Evolutionary conservation across 176 grass and related monocot genomes (phyloP), one percentile per base, ranked within the genome.

Genomic region (Coix lacrymajobi): DNA sequence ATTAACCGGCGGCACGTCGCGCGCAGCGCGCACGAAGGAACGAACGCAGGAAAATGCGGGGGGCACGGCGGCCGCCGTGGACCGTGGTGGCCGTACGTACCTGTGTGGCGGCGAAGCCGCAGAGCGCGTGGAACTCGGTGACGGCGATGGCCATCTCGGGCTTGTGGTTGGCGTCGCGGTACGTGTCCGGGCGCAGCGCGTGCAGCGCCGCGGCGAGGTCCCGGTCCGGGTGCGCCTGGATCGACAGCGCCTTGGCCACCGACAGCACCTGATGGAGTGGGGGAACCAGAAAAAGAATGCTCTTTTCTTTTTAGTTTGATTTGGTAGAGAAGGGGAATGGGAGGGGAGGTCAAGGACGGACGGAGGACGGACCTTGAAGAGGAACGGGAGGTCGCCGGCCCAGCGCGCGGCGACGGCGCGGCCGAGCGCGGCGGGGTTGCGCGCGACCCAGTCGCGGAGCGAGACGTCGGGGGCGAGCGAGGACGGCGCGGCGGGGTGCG

Each of bases 121-220:
- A 98, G 37, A 98, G 85, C 37, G 87, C 96, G 69, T 62, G 88
- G 87, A 98, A 98, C 39, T 98, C 96, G 43, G 96, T 93, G 82
- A 98, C 49, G 62, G 96, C 96, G 73, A 98, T 62, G 34, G 92
- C 96, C 96, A 98, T 95, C 78, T 98, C 96, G 6, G 96, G 96
- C 85, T 98, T 98, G 75, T 98, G 96, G 88, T 98, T 98, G 62
- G 39, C 92, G 82, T 98, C 96, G 28, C 90, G 92, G 75, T 98
- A 98, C 72, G 88, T 80, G 82, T 63, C 68, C 17, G 92, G 96
- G 43, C 87, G 83, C 56, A 83, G 88, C 62, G 79, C 83, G 80
- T 98, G 92, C 32, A 98, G 92, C 74, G 87, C 83, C 45, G 66
- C 79, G 11, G 96, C 96, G 26, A 98, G 89, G 12, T 86, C 91